Evolutionary conservation across 805 yeast species (phyloP), one percentile per base, ranked within the genome.

Genomic region (Zygoascus bituminiphila): DNA sequence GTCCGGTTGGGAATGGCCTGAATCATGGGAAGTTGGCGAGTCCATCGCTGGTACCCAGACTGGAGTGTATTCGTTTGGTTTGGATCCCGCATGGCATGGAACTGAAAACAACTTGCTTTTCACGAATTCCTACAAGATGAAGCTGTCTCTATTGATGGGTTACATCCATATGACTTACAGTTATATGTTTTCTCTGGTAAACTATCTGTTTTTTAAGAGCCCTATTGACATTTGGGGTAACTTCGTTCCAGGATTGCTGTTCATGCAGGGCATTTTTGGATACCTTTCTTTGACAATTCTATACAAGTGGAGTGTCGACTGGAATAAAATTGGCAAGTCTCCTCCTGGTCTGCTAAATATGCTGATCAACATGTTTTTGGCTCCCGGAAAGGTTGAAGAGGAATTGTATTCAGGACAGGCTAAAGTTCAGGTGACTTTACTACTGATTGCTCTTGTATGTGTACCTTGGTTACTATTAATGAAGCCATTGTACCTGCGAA

Each of bases 31-130:
- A 55, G 74, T 69, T 51, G 94, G 95, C 21, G 85, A 85, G 38
- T 62, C 79, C 3, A 74, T 89, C 49, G 74, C 72, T 42, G 97
- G 88, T 10, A 72, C 72, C 33, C 74, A 76, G 57, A 72, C 72
- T 12, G 87, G 91, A 7, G 79, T 79, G 10, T 93, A 93, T 62
- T 70, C 82, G 4, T 71, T 93, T 62, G 99, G 99, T 46, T 68
- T 93, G 46, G 99, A 93, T 68, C 85, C 83, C 54, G 85, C 83
- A 9, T 93, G 99, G 99, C 99, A 93, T 66, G 96, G 97, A 15
- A 77, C 98, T 37, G 98, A 93, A 57, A 93, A 93, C 69, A 81
- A 82, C 45, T 74, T 93, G 59, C 68, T 94, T 50, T 93, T 93
- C 69, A 78, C 95, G 45, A 93, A 93, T 71, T 89, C 98, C 2